Conservation (phyloP, 768 basidiomycete genomes). For the Dentipellis sp. region DNA sequence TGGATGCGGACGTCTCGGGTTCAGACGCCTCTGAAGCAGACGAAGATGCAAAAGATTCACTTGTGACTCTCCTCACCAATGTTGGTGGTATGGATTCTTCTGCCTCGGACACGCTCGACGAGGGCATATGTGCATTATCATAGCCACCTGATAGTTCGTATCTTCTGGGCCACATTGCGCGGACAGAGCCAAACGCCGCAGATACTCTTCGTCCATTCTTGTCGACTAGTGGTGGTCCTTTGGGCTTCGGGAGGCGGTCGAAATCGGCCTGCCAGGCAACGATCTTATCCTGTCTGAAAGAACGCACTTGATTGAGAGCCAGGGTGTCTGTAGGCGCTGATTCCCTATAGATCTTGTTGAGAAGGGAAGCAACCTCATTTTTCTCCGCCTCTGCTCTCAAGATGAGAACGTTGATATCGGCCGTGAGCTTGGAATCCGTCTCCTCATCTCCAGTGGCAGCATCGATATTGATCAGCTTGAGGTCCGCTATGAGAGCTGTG, state of each 20-base stretch:
- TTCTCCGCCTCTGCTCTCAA: constrained; percentile 66
- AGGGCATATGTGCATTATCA: constrained; percentile 41
- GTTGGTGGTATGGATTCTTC: constrained; percentile 46
- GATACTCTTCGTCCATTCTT: constrained; percentile 45
- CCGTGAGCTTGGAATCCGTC: constrained; percentile 49
- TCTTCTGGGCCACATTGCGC: constrained; percentile 62
- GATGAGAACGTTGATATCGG: constrained; percentile 60
- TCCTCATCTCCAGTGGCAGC: constrained; percentile 74
- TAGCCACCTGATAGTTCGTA: constrained; percentile 45
- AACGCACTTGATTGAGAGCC: constrained; percentile 77
- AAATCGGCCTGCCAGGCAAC: constrained; percentile 97
- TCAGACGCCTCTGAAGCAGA: constrained; percentile 72
- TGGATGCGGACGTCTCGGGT: constrained; percentile 32
- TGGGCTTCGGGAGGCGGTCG: constrained; percentile 71
- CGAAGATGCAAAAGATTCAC: constrained; percentile 47
- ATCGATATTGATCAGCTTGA: constrained; percentile 69
- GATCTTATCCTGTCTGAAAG: constrained; percentile 84
- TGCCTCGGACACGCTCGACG: constrained; percentile 64
- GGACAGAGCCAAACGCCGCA: constrained; percentile 53
- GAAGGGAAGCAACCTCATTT: constrained; percentile 59
- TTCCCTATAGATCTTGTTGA: constrained; percentile 75
- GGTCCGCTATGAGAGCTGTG: constrained; percentile 61
- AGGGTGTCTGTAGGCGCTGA: constrained; percentile 79
- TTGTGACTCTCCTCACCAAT: constrained; percentile 35
- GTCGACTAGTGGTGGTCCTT: constrained; percentile 35